Evolutionary conservation across 2,329 filamentous ascomycete species (phyloP).

Genomic region (Scleromitrula shiraiana): DNA sequence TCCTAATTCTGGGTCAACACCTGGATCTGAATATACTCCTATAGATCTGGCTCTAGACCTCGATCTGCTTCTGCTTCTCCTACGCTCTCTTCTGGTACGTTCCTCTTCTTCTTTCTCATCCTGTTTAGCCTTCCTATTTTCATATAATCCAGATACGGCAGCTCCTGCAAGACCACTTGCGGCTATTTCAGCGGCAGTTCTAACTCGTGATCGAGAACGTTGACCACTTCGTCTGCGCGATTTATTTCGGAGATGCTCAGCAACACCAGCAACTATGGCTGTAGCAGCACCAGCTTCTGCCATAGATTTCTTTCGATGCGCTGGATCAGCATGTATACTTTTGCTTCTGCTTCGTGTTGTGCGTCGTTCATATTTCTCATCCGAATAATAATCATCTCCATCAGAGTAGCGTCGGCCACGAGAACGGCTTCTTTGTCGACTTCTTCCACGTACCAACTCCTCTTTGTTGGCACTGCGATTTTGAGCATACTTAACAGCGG

Average conservation of each 20-base stretch:
- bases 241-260: slow-evolving; percentile 49
- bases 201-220: slow-evolving; percentile 34
- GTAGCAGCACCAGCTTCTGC: slow-evolving; percentile 38
- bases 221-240: slow-evolving; percentile 39
- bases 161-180: slow-evolving; percentile 53
- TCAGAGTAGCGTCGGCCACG: slow-evolving; percentile 35
- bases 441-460: slow-evolving; percentile 45
- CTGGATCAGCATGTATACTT: slow-evolving; percentile 43
- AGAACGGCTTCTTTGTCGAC: slow-evolving; percentile 40
- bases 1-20: slow-evolving; percentile 56
- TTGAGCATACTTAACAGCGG: slow-evolving; percentile 57
- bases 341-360: slow-evolving; percentile 32
- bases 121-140: slow-evolving; percentile 53
- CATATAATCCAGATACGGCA: slow-evolving; percentile 53
- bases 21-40: slow-evolving; percentile 40
- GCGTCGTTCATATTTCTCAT: slow-evolving; percentile 26
- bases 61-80: slow-evolving; percentile 29
- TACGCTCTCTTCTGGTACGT: slow-evolving; percentile 11
- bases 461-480: slow-evolving; percentile 53
- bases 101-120: slow-evolving; percentile 35
- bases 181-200: slow-evolving; percentile 51
- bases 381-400: slow-evolving; percentile 13
- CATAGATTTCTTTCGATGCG: slow-evolving; percentile 31
- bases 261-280: slow-evolving; percentile 49
- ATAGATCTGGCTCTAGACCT: slow-evolving; percentile 44